phyloP scores from a whole-genome alignment of 192 early-diverging fungal species.

The Coemansia sp. region DNA sequence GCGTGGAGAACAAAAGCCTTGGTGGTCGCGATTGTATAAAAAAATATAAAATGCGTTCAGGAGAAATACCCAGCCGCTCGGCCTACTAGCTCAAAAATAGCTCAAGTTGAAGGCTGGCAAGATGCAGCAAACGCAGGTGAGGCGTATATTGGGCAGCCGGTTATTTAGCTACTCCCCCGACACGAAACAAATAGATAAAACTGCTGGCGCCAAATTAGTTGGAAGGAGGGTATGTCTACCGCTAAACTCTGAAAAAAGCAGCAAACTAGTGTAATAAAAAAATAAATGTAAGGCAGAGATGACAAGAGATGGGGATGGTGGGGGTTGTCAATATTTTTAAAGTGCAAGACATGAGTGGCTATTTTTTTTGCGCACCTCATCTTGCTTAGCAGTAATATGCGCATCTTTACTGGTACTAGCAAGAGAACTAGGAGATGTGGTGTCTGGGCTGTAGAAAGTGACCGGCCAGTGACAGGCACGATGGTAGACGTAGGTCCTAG shows the following conservation, averaged over 20 bases:
- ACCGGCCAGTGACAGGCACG: background rate
- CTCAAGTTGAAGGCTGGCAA: background rate
- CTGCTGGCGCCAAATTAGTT: background rate
- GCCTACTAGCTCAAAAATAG: background rate
- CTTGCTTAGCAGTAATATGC: background rate
- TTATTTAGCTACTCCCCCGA: background rate
- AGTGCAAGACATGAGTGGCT: background rate
- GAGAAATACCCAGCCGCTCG: background rate
- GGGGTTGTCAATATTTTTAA: background rate
- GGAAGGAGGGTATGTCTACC: background rate
- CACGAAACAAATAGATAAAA: background rate
- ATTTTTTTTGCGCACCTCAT: background rate
- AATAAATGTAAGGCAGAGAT: background rate
- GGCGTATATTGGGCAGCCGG: slow-evolving; percentile 2
- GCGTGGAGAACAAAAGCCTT: background rate
- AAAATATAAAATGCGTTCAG: background rate
- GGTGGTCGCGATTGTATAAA: background rate
- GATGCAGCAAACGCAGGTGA: slow-evolving; percentile 2
- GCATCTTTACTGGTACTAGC: background rate
- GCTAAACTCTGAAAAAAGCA: slow-evolving; percentile 2
- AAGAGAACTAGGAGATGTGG: background rate
- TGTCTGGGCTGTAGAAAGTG: slow-evolving; percentile 4
- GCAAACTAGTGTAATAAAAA: background rate
- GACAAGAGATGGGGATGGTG: background rate
- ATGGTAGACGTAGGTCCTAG: background rate